These are phyloP conservation scores for Halophytophthora polymorphica DNA, from an alignment of 352 stramenopile species.

Conservation along the genomic window DNA sequence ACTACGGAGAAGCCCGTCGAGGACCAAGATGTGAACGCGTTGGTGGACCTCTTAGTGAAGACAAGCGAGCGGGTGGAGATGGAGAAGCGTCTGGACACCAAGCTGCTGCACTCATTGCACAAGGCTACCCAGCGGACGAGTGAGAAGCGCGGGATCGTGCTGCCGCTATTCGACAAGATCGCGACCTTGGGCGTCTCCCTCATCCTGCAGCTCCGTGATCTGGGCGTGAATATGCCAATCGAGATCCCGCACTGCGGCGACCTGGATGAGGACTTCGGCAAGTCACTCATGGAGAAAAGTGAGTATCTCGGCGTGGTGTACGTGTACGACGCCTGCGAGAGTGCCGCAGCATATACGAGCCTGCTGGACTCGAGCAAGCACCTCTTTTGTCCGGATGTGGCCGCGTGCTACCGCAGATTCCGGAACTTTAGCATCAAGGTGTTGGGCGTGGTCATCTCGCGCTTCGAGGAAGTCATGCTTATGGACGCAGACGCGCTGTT, in stretches of 20 bases:
- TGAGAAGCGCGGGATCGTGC: slow-evolving; percentile 42
- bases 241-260: slow-evolving; percentile 70
- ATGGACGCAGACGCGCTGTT: slow-evolving; percentile 72
- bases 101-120: slow-evolving; percentile 26
- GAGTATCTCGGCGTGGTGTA: slow-evolving; percentile 41
- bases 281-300: slow-evolving; percentile 28
- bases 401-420: slow-evolving; percentile 44
- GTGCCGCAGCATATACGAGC: slow-evolving; percentile 27
- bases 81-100: slow-evolving; percentile 27
- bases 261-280: slow-evolving; percentile 37
- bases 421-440: slow-evolving; percentile 69
- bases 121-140: slow-evolving; percentile 26
- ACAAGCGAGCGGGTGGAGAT: slow-evolving; percentile 17
- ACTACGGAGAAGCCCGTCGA: slow-evolving; percentile 8
- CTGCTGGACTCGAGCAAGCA: slow-evolving; percentile 20
- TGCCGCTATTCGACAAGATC: slow-evolving; percentile 66
- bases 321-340: slow-evolving; percentile 65
- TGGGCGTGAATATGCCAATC: slow-evolving; percentile 55
- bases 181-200: slow-evolving; percentile 56
- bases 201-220: slow-evolving; percentile 53
- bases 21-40: slow-evolving; percentile 10
- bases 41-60: slow-evolving; percentile 14
- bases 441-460: slow-evolving; percentile 55
- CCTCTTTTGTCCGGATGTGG: slow-evolving; percentile 51
- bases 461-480: slow-evolving; percentile 71